Evolutionary conservation across 2,329 filamentous ascomycete genomes (phyloP).

Genomic region (Nakataea oryzae): DNA sequence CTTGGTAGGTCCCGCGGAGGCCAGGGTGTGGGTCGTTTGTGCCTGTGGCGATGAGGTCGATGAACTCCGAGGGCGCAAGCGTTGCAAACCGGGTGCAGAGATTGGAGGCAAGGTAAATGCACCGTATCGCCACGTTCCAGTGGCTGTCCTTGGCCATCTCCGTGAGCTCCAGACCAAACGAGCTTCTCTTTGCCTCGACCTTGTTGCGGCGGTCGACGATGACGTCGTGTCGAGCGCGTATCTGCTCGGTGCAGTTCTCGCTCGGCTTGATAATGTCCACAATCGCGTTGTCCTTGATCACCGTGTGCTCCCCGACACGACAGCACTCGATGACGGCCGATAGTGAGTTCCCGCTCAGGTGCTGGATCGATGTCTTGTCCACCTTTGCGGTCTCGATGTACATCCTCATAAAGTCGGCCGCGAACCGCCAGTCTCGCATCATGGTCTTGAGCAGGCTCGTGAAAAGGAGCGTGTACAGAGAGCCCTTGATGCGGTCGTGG

Average conservation of each 20-base stretch:
- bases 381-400: conserved; percentile 86
- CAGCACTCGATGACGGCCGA: background rate
- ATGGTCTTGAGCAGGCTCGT: conserved; percentile 83
- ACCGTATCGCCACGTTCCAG: conserved; percentile 91
- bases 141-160: conserved; percentile 69
- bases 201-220: conserved; percentile 64
- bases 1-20: conserved; percentile 69
- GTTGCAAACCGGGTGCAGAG: conserved; percentile 86
- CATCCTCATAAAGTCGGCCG: conserved; percentile 76
- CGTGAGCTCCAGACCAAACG: conserved; percentile 72
- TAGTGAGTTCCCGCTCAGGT: conserved; percentile 54
- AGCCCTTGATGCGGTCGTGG: conserved; percentile 87
- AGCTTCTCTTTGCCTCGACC: conserved; percentile 76
- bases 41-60: conserved; percentile 72
- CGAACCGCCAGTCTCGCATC: conserved; percentile 87
- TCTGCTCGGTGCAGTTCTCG: conserved; percentile 49
- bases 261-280: conserved; percentile 62
- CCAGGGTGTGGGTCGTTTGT: conserved; percentile 86
- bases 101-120: conserved; percentile 82
- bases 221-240: conserved; percentile 58
- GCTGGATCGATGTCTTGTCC: conserved; percentile 91
- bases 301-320: conserved; percentile 75
- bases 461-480: conserved; percentile 81
- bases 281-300: conserved; percentile 63
- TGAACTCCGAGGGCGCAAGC: conserved; percentile 69